Evolutionary conservation across 352 stramenopile genomes (phyloP).

Genomic region (Pythium monospermum): DNA sequence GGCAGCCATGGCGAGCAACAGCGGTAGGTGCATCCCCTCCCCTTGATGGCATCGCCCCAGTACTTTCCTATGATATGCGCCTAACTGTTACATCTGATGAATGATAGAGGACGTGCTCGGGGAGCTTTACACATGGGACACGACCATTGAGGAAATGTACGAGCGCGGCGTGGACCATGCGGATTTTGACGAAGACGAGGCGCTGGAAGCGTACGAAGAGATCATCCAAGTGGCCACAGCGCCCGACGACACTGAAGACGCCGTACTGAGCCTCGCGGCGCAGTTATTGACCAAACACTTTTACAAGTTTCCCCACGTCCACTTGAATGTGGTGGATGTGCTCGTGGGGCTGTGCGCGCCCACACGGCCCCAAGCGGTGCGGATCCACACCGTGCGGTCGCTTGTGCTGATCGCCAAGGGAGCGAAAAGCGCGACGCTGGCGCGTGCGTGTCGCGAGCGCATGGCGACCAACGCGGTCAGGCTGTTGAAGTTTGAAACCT

Average conservation of each 20-base stretch:
- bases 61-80: neutral
- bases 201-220: slow-evolving; percentile 68
- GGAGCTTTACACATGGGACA: slow-evolving; percentile 69
- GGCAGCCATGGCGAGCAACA: slow-evolving; percentile 15
- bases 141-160: slow-evolving; percentile 57
- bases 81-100: neutral
- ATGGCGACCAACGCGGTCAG: slow-evolving; percentile 33
- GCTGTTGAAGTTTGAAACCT: slow-evolving; percentile 44
- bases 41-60: too few species aligned
- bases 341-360: slow-evolving; percentile 41
- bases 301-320: slow-evolving; percentile 69
- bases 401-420: slow-evolving; percentile 68
- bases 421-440: slow-evolving; percentile 17
- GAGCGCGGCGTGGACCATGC: slow-evolving; percentile 35
- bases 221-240: slow-evolving; percentile 49
- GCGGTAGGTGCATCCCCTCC: slow-evolving; percentile 16
- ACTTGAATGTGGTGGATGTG: slow-evolving; percentile 66
- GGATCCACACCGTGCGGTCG: slow-evolving; percentile 70
- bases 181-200: slow-evolving; percentile 62
- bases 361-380: slow-evolving; percentile 47
- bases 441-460: slow-evolving; percentile 30
- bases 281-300: slow-evolving; percentile 78
- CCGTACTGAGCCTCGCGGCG: slow-evolving; percentile 60
- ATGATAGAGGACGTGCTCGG: slow-evolving; percentile 37
- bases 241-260: slow-evolving; percentile 27